Evolutionary conservation across 768 basidiomycete genomes (phyloP).

Genomic region (Tulasnella sp.): DNA sequence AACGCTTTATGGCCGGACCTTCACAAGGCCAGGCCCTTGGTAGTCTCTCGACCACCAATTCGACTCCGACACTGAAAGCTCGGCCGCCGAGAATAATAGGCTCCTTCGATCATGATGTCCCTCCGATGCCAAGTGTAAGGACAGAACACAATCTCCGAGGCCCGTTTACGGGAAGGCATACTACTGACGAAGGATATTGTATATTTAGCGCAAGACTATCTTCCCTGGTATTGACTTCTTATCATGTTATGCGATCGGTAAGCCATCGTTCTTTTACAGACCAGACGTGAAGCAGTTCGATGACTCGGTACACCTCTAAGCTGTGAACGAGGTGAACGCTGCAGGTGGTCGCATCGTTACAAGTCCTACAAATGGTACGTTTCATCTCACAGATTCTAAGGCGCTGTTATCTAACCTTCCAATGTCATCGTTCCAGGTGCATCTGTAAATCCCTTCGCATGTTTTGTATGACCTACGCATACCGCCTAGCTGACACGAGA

Average conservation of each 20-base stretch:
- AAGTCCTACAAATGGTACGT: slow-evolving; percentile 87
- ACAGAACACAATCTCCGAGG: too few species aligned
- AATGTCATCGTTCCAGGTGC: neutral
- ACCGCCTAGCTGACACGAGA: too few species aligned
- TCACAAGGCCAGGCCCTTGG: too few species aligned
- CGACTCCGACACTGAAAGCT: too few species aligned
- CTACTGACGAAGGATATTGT: too few species aligned
- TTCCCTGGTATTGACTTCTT: slow-evolving; percentile 92
- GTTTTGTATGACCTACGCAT: too few species aligned
- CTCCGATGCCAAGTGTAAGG: slow-evolving; percentile 75
- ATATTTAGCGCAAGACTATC: slow-evolving; percentile 76
- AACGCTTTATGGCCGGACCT: too few species aligned
- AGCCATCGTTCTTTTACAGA: neutral
- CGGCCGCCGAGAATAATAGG: slow-evolving; percentile 48
- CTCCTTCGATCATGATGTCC: slow-evolving; percentile 64
- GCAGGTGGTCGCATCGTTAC: slow-evolving; percentile 90
- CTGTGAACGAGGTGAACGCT: slow-evolving; percentile 53
- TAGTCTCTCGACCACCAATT: too few species aligned
- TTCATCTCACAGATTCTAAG: slow-evolving; percentile 23
- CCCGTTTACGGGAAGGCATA: too few species aligned
- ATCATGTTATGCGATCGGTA: slow-evolving; percentile 78
- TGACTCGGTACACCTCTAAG: neutral
- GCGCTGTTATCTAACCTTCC: neutral
- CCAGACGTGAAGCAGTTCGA: too few species aligned
- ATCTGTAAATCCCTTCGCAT: neutral